phyloP scores from a whole-genome alignment of 257 asterid genomes.

The Rehmannia glutinosa region DNA sequence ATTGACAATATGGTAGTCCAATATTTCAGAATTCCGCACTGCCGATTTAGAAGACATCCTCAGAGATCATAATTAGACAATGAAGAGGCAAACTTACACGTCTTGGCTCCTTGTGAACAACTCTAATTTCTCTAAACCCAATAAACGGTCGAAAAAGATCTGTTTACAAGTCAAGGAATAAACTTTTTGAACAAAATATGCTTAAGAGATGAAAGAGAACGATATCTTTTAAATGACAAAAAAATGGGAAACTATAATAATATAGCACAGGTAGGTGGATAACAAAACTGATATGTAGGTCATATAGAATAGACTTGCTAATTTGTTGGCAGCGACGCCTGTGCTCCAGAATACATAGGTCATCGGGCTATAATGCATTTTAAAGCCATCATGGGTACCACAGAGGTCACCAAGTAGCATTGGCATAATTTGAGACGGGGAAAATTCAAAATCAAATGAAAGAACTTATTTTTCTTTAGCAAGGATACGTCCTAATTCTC shows the following conservation, averaged over 20 bases:
- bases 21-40: neutral
- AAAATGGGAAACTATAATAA: too few species aligned
- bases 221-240: too few species aligned
- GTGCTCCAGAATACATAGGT: too few species aligned
- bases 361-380: too few species aligned
- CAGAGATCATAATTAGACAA: neutral
- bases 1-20: neutral
- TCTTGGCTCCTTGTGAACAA: conserved; percentile 79
- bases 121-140: conserved; percentile 68
- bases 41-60: neutral
- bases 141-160: conserved; percentile 84
- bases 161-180: conserved; percentile 42
- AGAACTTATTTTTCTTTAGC: neutral
- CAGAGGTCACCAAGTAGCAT: too few species aligned
- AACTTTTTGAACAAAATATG: neutral
- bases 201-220: neutral
- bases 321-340: too few species aligned
- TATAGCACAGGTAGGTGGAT: too few species aligned
- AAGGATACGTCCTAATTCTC: conserved; percentile 89
- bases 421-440: neutral
- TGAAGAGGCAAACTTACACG: conserved; percentile 40
- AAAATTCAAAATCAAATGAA: neutral
- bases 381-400: too few species aligned
- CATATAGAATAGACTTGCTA: too few species aligned
- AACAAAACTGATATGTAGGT: too few species aligned